Evolutionary conservation across 108 stramenopile genomes (phyloP).

Genomic region (Tribonema minus): DNA sequence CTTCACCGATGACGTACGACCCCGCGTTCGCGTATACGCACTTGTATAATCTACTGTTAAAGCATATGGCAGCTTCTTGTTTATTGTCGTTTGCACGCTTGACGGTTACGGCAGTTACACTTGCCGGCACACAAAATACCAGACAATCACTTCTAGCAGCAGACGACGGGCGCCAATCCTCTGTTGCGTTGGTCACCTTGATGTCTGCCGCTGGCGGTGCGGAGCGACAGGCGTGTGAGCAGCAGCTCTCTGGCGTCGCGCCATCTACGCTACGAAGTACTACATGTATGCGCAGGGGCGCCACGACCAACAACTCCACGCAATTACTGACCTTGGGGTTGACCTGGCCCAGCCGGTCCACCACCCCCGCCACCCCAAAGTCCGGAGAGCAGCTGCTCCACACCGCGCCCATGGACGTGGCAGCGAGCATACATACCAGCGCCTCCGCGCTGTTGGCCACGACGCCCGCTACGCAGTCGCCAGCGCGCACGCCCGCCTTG

Average conservation of each 20-base stretch:
- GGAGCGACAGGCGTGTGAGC: too few relatives aligned
- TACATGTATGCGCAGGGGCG: neutral
- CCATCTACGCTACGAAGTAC: neutral
- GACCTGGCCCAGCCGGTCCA: slow-evolving; percentile 37
- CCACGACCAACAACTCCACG: neutral
- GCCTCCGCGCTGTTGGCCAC: slow-evolving; percentile 30
- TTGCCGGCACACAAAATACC: too few relatives aligned
- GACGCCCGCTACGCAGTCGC: slow-evolving; percentile 35
- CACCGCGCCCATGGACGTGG: slow-evolving; percentile 25
- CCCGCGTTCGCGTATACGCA: too few relatives aligned
- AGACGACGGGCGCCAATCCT: too few relatives aligned
- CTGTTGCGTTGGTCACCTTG: neutral
- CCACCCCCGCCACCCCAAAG: slow-evolving; percentile 33
- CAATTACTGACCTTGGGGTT: slow-evolving; percentile 4
- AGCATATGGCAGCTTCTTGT: too few relatives aligned
- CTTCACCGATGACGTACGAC: too few relatives aligned
- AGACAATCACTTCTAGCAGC: too few relatives aligned
- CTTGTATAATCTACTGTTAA: too few relatives aligned
- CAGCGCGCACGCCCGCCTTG: slow-evolving; percentile 9
- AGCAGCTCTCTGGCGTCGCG: neutral
- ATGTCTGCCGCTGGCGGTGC: neutral
- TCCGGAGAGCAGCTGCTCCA: slow-evolving; percentile 48
- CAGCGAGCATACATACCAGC: slow-evolving; percentile 23
- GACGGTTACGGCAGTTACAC: too few relatives aligned
- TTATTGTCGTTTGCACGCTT: too few relatives aligned